Base-by-base conservation (phyloP, 2,329 filamentous ascomycete species). In the Leptographium lundbergii region DNA sequence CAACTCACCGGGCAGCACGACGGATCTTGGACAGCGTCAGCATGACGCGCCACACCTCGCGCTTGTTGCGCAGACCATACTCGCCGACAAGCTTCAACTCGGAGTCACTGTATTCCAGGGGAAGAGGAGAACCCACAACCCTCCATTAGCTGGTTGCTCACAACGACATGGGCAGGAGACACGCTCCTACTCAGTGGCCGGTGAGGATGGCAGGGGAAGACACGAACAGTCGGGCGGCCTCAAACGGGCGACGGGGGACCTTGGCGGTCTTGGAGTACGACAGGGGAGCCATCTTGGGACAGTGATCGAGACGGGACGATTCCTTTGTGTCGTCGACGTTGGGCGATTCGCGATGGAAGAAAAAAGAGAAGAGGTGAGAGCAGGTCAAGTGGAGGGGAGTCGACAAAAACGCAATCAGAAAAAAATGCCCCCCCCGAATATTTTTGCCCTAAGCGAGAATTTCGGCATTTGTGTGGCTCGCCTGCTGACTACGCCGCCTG, bases 21-120 rank as follows among this genome's bases (percentile, higher is more conserved):
- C 94, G 94, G 74, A 99, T 99, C 88, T 97, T 97, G 82, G 94
- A 97, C 75, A 99, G 88, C 74, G 92, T 96, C 79, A 99, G 88
- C 85, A 90, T 87, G 80, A 99, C 94, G 80, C 94, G 91, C 94
- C 94, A 99, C 75, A 99, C 94, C 85, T 99, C 94, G 84, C 94
- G 92, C 91, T 99, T 99, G 86, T 99, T 99, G 81, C 91, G 89
- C 73, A 99, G 90, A 81, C 94, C 94, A 85, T 95, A 99, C 84
- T 99, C 94, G 81, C 94, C 94, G 73, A 99, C 92, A 79, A 94
- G 88, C 89, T 99, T 99, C 80, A 99, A 82, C 84, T 99, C 94
- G 74, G 91, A 90, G 84, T 99, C 94, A 83, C 94, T 97, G 82
- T 74, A 64, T 9, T 47, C 47, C 22, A 10, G 27, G 27, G 27